phyloP scores from a whole-genome alignment of 192 early-diverging fungal species.

The Tieghemiomyces parasiticus region DNA sequence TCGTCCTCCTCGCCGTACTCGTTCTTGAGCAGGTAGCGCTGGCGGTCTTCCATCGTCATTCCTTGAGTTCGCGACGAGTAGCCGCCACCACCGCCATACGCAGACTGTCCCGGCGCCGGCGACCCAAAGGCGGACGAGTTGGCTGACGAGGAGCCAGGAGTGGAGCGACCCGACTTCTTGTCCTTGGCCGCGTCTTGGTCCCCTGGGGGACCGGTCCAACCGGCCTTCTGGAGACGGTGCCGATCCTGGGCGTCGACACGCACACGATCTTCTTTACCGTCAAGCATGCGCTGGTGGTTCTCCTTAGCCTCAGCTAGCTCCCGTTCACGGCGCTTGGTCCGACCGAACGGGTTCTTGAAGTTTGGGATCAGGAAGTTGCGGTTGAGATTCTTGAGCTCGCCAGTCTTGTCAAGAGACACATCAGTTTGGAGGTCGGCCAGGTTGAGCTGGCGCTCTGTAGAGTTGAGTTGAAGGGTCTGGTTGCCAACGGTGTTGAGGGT shows the following conservation, averaged over 20 bases:
- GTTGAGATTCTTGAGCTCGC: conserved; percentile 42
- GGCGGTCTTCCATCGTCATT: conserved; percentile 26
- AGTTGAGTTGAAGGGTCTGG: conserved; percentile 15
- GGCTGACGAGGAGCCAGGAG: conserved; percentile 31
- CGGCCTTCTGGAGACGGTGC: not conserved
- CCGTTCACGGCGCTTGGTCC: conserved; percentile 24
- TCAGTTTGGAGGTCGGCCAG: conserved; percentile 40
- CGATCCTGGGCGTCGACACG: not conserved
- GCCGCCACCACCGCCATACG: too few relatives aligned
- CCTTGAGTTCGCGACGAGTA: conserved; percentile 16
- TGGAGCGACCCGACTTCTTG: conserved; percentile 9
- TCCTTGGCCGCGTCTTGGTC: not conserved
- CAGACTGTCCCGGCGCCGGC: conserved; percentile 18
- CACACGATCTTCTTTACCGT: conserved; percentile 22
- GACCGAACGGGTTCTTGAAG: conserved; percentile 40
- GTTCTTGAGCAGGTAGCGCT: conserved; percentile 26
- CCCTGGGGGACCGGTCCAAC: not conserved
- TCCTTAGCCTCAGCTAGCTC: conserved; percentile 30
- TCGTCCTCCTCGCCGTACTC: conserved; percentile 25
- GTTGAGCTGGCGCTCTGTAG: conserved; percentile 32
- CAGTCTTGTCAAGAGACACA: conserved; percentile 31
- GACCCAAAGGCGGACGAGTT: conserved; percentile 21
- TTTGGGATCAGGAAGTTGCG: conserved; percentile 43
- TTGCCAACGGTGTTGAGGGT: conserved; percentile 39
- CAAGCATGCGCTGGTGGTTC: conserved; percentile 31